Base-by-base conservation (phyloP, 2,329 filamentous ascomycete genomes). In the Exophiala bonariae region DNA sequence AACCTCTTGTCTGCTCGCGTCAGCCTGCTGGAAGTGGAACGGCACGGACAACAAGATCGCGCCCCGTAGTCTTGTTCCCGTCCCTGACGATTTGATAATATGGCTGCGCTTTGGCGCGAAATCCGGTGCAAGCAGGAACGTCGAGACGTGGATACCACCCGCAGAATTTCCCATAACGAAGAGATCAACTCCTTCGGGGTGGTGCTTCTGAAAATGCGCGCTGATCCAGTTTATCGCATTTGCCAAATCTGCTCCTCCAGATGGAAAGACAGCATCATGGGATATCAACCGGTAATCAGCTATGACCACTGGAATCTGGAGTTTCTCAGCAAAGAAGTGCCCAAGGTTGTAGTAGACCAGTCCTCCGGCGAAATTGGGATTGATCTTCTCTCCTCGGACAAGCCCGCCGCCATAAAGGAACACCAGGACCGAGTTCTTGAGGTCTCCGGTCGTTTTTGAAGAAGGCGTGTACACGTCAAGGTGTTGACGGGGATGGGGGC, bases 361-460 rank as follows among this genome's bases (percentile, higher is more conserved):
- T 11, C 37, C 41, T 62, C 59, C 38, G 65, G 60, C 50, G 40
- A 60, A 53, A 44, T 38, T 26, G 44, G 61, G 45, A 55, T 66
- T 52, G 14, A 60, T 61, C 41, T 63, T 66, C 31, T 60, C 56
- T 18, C 69, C 69, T 35, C 40, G 17, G 3, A 63, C 56, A 41
- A 73, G 63, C 65, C 68, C 60, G 33, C 69, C 70, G 30, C 70
- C 71, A 47, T 73, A 66, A 41, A 74, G 61, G 41, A 65, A 67
- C 2, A 74, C 60, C 22, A 73, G 56, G 4, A 74, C 66, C 2
- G 69, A 63, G 64, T 13, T 57, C 49, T 10, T 46, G 47, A 26
- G 36, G 22, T 13, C n/a, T 10, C 10, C 14, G 5, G 17, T 67
- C 64, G 23, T 63, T 66, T 54, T 68, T 63, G 34, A 65, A 13